Evolutionary conservation across 164 flowering plant species (phyloP).

Genomic region (Sextonia rubra): DNA sequence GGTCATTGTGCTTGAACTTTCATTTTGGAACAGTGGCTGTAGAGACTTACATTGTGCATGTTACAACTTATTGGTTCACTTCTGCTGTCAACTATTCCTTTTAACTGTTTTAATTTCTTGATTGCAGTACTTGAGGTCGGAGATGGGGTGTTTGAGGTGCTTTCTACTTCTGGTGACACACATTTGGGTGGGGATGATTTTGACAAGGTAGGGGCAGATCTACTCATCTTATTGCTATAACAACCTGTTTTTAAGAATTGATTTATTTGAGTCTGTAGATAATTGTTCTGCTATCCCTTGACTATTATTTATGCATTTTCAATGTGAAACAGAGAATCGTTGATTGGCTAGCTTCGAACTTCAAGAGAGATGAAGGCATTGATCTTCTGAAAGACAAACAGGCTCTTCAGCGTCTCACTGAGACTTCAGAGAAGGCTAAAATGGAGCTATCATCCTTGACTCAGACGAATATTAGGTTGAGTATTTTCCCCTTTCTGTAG

Average conservation of each 20-base stretch:
- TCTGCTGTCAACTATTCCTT: not conserved
- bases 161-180: conserved; percentile 82
- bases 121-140: conserved; percentile 85
- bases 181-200: conserved; percentile 90
- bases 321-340: conserved; percentile 40
- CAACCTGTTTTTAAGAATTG: not conserved
- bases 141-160: conserved; percentile 88
- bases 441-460: conserved; percentile 58
- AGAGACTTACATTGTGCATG: too few species aligned
- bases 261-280: not conserved
- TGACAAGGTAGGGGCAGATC: conserved; percentile 56
- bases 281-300: not conserved
- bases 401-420: conserved; percentile 53
- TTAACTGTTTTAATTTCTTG: not conserved
- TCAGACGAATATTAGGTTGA: conserved; percentile 41
- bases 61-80: too few species aligned
- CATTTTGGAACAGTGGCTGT: too few species aligned
- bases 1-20: not conserved
- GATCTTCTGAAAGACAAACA: conserved; percentile 70
- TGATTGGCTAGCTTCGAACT: conserved; percentile 67
- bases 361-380: conserved; percentile 78
- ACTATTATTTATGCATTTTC: not conserved
- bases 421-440: conserved; percentile 54
- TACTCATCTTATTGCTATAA: not conserved
- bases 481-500: not conserved